Evolutionary conservation across 1,139 yeast species (phyloP).

Genomic region (Arxiozyma slooffiae): DNA sequence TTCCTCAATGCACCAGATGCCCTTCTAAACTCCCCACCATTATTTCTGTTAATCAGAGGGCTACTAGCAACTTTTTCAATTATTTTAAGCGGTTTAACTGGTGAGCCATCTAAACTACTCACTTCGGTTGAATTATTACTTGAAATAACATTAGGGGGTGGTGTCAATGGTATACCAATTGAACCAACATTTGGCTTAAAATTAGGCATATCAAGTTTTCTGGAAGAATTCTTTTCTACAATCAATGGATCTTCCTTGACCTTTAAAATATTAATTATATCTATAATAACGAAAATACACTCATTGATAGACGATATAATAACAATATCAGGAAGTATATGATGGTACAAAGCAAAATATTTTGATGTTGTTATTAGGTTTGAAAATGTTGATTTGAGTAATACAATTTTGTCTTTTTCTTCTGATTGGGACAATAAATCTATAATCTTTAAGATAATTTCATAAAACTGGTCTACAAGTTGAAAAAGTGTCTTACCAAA

Average conservation of each 20-base stretch:
- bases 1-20: conserved; percentile 16
- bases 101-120: conserved; percentile 20
- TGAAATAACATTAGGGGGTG: background rate
- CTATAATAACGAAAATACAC: conserved; percentile 61
- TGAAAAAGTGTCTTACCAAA: conserved; percentile 40
- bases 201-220: background rate
- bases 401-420: conserved; percentile 19
- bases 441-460: conserved; percentile 39
- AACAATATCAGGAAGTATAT: conserved; percentile 52
- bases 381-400: conserved; percentile 61
- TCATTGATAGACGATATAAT: conserved; percentile 74
- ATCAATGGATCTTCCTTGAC: conserved; percentile 26
- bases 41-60: conserved; percentile 4
- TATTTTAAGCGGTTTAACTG: conserved; percentile 31
- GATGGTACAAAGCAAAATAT: conserved; percentile 52
- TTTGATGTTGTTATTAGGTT: conserved; percentile 73
- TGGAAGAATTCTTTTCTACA: background rate
- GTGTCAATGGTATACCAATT: background rate
- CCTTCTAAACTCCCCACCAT: conserved; percentile 9
- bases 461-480: conserved; percentile 44
- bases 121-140: background rate
- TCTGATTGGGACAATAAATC: conserved; percentile 13
- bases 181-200: background rate
- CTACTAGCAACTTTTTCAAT: conserved; percentile 26
- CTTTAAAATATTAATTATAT: conserved; percentile 49